Evolutionary conservation across 768 basidiomycete species (phyloP).

Genomic region (Trametes meyenii): DNA sequence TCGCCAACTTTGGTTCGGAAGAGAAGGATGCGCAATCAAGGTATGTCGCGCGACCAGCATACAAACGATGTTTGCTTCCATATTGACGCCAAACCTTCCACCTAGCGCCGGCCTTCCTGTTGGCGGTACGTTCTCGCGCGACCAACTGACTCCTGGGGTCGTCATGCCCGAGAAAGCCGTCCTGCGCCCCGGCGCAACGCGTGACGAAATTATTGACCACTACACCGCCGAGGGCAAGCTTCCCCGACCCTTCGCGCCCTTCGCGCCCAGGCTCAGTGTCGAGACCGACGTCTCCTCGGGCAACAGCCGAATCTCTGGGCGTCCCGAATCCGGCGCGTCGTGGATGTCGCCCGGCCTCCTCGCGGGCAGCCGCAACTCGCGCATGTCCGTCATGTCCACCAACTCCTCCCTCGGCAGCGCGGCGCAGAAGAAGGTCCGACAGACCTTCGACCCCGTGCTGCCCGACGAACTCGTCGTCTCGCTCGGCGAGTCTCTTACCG

Average conservation of each 20-base stretch:
- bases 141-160: conserved; percentile 47
- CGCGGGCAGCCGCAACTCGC: conserved; percentile 18
- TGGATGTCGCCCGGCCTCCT: conserved; percentile 19
- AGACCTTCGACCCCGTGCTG: conserved; percentile 67
- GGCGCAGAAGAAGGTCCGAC: conserved; percentile 52
- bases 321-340: conserved; percentile 27
- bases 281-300: background rate
- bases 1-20: conserved; percentile 11
- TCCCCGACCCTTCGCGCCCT: conserved; percentile 46
- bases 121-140: conserved; percentile 43
- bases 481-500: conserved; percentile 59
- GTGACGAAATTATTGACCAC: conserved; percentile 47
- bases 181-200: conserved; percentile 38
- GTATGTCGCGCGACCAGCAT: background rate
- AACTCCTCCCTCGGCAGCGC: conserved; percentile 20
- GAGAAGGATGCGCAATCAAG: conserved; percentile 13
- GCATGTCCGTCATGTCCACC: conserved; percentile 27
- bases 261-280: conserved; percentile 33
- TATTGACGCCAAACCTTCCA: background rate
- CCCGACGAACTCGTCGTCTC: conserved; percentile 71
- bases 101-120: conserved; percentile 13
- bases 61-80: background rate
- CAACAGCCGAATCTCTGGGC: conserved; percentile 13
- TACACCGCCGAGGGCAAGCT: conserved; percentile 46
- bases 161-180: conserved; percentile 56